Conservation (phyloP, 1,284 basidiomycete species). For the Omphalotus olearius region DNA sequence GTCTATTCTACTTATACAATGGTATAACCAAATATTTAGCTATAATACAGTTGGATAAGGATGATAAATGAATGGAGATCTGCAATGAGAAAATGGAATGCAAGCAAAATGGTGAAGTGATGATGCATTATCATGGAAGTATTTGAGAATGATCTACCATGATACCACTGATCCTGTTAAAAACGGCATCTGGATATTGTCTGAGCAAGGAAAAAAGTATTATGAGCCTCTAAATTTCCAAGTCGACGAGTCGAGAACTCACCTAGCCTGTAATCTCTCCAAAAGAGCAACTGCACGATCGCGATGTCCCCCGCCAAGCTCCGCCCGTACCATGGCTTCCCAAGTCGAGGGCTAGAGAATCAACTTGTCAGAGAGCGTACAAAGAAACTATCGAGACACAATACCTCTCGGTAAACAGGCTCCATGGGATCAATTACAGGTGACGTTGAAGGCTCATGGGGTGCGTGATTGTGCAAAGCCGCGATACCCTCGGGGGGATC, state of each 20-base stretch:
- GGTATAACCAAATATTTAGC: no score
- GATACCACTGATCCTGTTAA: constrained; percentile 61
- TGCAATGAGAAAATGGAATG: no score
- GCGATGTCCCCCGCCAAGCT: constrained; percentile 76
- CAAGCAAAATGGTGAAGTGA: no score
- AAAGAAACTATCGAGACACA: constrained; percentile 26
- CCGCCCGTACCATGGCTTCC: constrained; percentile 94
- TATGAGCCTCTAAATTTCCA: not conserved
- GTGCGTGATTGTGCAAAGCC: constrained; percentile 84
- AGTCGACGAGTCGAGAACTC: constrained; percentile 17
- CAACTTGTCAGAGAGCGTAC: constrained; percentile 5
- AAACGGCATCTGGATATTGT: constrained; percentile 71
- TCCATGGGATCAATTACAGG: constrained; percentile 35
- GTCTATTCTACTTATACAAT: no score
- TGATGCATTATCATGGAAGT: constrained; percentile 13
- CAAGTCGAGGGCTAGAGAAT: constrained; percentile 72
- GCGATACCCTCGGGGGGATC: constrained; percentile 88
- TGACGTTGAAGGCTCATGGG: constrained; percentile 42
- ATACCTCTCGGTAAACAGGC: constrained; percentile 88
- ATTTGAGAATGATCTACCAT: constrained; percentile 49
- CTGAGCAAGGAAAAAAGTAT: constrained; percentile 32
- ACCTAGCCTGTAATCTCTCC: constrained; percentile 74
- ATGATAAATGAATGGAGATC: no score
- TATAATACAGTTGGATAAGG: no score
- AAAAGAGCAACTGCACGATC: constrained; percentile 71